phyloP scores from a whole-genome alignment of 495 filamentous ascomycete genomes.

The Penicillium cosmopolitanum region DNA sequence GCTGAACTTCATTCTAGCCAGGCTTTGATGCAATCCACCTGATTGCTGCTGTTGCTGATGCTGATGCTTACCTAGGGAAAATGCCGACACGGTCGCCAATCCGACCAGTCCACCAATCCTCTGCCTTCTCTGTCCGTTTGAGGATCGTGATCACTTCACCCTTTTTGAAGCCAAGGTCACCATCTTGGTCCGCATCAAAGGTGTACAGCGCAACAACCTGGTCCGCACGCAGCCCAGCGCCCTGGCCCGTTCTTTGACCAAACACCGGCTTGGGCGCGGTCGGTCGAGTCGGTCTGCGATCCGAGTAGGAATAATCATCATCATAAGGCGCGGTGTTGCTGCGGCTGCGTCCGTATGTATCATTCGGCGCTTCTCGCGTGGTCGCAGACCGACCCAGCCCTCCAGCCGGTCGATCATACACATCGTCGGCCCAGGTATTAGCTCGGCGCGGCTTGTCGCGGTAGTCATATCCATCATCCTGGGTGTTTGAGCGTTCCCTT shows the following conservation, averaged over 20 bases:
- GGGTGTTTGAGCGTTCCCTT: slow-evolving; percentile 58
- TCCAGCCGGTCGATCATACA: slow-evolving; percentile 70
- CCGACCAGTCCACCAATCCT: slow-evolving; percentile 84
- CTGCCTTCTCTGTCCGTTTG: slow-evolving; percentile 90
- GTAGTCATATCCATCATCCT: slow-evolving; percentile 62
- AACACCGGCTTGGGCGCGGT: slow-evolving; percentile 90
- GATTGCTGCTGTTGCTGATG: not conserved
- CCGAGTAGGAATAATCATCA: slow-evolving; percentile 63
- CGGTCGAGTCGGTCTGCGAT: slow-evolving; percentile 64
- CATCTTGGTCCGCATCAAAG: slow-evolving; percentile 91
- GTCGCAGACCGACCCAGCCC: slow-evolving; percentile 54
- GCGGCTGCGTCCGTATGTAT: slow-evolving; percentile 49
- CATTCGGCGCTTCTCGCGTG: slow-evolving; percentile 45
- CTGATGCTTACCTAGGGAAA: slow-evolving; percentile 58
- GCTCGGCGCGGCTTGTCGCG: slow-evolving; percentile 68
- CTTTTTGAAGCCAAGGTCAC: slow-evolving; percentile 95
- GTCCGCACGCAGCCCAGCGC: slow-evolving; percentile 67
- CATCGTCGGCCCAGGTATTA: slow-evolving; percentile 87
- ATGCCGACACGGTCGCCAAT: slow-evolving; percentile 67
- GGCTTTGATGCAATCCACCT: not conserved
- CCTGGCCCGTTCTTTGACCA: slow-evolving; percentile 56
- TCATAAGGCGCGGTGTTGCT: slow-evolving; percentile 51
- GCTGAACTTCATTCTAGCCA: not conserved
- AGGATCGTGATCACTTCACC: slow-evolving; percentile 96
- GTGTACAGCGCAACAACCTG: slow-evolving; percentile 89